Base-by-base conservation (phyloP, 768 basidiomycete species). In the Pleurotus giganteus region DNA sequence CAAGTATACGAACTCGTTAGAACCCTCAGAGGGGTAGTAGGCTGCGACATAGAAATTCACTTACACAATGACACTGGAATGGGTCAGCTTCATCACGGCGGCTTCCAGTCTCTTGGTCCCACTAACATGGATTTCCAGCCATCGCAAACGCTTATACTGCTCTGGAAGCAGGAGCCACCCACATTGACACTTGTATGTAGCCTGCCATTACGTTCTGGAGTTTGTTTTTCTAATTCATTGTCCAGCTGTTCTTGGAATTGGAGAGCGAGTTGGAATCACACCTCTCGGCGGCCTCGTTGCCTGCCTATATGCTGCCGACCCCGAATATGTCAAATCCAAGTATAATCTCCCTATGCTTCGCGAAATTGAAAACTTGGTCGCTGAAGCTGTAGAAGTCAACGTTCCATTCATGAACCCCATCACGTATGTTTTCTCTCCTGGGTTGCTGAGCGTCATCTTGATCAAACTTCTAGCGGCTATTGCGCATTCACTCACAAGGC, bases 401-500 rank as follows among this genome's bases (percentile, higher is more conserved):
- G 85, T 99, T 41, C 97, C 97, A 19, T 99, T 98, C 80, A 91
- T 89, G 84, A 96, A 96, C 74, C 91, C 92, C 31, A 89, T 94
- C 66, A 92, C 91, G 87, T 91, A 73, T 45, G 80, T 74, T 39
- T 31, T 43, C 15, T 49, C 37, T 44, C 28, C 37, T 37, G 36
- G 54, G 17, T 44, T 47, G 42, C 47, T 43, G n/a, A n/a, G n/a
- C n/a, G n/a, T n/a, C n/a, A n/a, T 23, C 34, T 53, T 7, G 52
- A 55, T 62, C 37, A 62, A 39, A 42, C 52, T 44, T 27, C 58
- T 3, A 98, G 95, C 54, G 97, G 97, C 13, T 99, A 98, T 74
- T 98, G 97, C 68, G 97, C 97, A 3, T 99, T 99, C 79, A 99
- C 97, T 24, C 97, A 98, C 86, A 98, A 99, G 87, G 97, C 97